A percentile compares a stretch with the other conserved stretches of the same genome.
These are phyloP conservation scores for Exutisphaerella laricina DNA, from an alignment of 2,329 filamentous ascomycete genomes.

Conservation along the genomic window DNA sequence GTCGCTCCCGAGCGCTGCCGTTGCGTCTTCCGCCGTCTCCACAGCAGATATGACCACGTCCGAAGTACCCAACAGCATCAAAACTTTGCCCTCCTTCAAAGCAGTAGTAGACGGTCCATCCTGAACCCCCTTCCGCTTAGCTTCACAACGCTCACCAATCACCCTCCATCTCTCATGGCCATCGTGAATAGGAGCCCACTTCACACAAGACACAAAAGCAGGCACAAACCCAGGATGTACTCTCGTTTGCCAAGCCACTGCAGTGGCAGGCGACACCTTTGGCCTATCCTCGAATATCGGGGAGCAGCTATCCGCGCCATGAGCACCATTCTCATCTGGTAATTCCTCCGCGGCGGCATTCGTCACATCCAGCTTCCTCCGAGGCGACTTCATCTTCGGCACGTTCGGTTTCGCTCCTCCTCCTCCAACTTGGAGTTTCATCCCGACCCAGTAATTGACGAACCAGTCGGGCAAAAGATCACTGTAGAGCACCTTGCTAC, in stretches of 20 bases:
- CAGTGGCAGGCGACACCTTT: conserved; percentile 53
- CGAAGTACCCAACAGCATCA: conserved; percentile 59
- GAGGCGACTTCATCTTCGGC: conserved; percentile 3
- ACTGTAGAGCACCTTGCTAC: conserved; percentile 59
- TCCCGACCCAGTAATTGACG: conserved; percentile 47
- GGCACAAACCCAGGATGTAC: conserved; percentile 62
- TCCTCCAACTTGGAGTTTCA: conserved; percentile 22
- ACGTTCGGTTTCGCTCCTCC: conserved; percentile 14
- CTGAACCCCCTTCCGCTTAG: conserved; percentile 33
- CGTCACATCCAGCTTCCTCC: conserved; percentile 6
- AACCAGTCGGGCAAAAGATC: conserved; percentile 56
- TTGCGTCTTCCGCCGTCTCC: conserved; percentile 59
- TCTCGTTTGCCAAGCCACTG: conserved; percentile 65
- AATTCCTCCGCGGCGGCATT: conserved; percentile 22
- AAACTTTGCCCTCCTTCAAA: conserved; percentile 48
- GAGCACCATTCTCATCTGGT: conserved; percentile 18
- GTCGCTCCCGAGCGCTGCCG: conserved; percentile 49
- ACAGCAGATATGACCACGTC: conserved; percentile 63
- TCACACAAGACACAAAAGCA: conserved; percentile 66
- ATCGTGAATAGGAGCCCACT: conserved; percentile 62
- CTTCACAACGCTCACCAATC: conserved; percentile 48
- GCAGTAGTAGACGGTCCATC: conserved; percentile 29
- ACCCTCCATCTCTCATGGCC: conserved; percentile 58
- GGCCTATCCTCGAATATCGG: conserved; percentile 49
- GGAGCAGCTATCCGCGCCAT: conserved; percentile 22